Evolutionary conservation across 2,329 filamentous ascomycete genomes (phyloP).

Genomic region (Calonectria pauciramosa): DNA sequence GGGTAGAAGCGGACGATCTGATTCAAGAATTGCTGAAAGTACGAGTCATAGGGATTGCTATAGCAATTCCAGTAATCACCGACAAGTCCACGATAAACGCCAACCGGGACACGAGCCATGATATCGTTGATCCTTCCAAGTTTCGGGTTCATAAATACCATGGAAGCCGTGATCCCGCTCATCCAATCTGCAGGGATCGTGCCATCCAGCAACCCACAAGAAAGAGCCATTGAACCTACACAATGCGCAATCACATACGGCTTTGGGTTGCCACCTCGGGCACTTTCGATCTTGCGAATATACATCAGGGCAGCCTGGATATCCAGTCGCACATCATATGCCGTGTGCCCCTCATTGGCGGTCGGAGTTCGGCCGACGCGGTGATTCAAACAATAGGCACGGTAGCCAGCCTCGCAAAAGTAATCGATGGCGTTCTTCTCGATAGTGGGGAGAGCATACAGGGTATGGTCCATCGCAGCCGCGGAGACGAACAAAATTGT

Average conservation of each 20-base stretch:
- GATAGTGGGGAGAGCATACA: slow-evolving; percentile 74
- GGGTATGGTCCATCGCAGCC: slow-evolving; percentile 74
- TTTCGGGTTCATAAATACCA: slow-evolving; percentile 74
- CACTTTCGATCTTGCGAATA: slow-evolving; percentile 59
- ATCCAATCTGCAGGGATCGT: slow-evolving; percentile 71
- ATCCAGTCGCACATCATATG: slow-evolving; percentile 71
- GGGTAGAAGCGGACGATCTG: slow-evolving; percentile 72
- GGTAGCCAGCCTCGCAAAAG: slow-evolving; percentile 71
- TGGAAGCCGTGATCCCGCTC: slow-evolving; percentile 69
- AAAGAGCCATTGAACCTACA: slow-evolving; percentile 72
- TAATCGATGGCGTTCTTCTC: slow-evolving; percentile 73
- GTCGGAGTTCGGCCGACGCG: slow-evolving; percentile 68
- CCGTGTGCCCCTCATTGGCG: slow-evolving; percentile 68
- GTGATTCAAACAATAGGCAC: slow-evolving; percentile 69
- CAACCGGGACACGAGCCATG: slow-evolving; percentile 26
- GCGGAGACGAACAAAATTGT: slow-evolving; percentile 72
- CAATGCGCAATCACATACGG: slow-evolving; percentile 74
- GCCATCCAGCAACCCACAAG: slow-evolving; percentile 71
- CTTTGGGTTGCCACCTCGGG: slow-evolving; percentile 43
- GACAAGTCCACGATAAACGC: slow-evolving; percentile 28
- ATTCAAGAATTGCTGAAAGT: slow-evolving; percentile 66
- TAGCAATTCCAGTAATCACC: slow-evolving; percentile 36
- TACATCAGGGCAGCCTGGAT: slow-evolving; percentile 67
- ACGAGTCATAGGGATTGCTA: slow-evolving; percentile 42
- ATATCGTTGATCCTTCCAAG: slow-evolving; percentile 35